Evolutionary conservation across 2,329 filamentous ascomycete genomes (phyloP), one percentile per base, ranked within the genome.

Genomic region (Emydomyces testavorans): DNA sequence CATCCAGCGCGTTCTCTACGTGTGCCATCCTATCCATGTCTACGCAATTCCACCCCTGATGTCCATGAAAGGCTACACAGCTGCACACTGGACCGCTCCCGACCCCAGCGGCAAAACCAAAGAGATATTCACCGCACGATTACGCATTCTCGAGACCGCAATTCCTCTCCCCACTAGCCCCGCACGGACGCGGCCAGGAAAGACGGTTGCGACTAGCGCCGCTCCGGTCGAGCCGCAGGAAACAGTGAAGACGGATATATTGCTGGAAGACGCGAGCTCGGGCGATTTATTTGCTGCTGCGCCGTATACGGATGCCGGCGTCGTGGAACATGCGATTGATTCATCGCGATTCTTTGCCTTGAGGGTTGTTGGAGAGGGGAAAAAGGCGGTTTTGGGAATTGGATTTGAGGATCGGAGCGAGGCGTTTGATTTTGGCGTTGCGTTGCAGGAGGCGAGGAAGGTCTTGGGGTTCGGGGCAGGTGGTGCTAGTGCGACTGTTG

Each of bases 381-480:
- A 82, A 56, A 89, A 87, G 63, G 87, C 88, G 8, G 77, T 84
- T 38, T 68, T 94, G 50, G 87, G 88, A 7, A 78, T 94, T 55
- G 88, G 87, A 7, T 94, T 93, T 61, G 86, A 93, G 70, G 86
- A 94, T 65, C 73, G 88, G 42, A 80, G 78, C 59, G 85, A 90
- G 57, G 85, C 88, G 1, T 90, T 94, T 57, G 87, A 94, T 62
- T 88, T 94, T 59, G 78, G 79, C 52, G 83, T 93, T 44, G 78
- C 82, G 13, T 68, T 94, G 62, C 83, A 89, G 65, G 86, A 92
- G 63, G 82, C 81, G 16, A 72, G 83, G 57, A 82, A 83, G 64
- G 77, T 79, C 1, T 65, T 89, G 5, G 81, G 79, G 0, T 71
- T 83, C 60, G 76, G 79, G 11, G 68, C 70, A 28, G 65, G 59